Base-by-base conservation (phyloP, 768 basidiomycete species). In the Termitomyces sp. region DNA sequence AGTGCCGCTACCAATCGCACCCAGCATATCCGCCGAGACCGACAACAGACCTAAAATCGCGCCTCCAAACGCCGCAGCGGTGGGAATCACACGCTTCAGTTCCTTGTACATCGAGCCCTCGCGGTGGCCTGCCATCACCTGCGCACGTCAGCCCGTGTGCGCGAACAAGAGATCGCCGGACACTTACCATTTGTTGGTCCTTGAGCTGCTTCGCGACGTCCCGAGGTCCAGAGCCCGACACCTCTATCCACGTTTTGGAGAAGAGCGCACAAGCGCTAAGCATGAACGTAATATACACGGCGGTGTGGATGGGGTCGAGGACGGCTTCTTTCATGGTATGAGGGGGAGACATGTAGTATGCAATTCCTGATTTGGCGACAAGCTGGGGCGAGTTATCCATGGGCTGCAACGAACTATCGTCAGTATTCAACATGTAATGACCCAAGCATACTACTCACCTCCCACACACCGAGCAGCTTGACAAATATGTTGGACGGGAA, bases 91-190 rank as follows among this genome's bases (percentile, higher is more conserved):
- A 47, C 94, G 84, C 80, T 98, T 99, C 61, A 99, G 84, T 71
- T 98, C 97, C 79, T 98, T 99, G 82, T 98, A 99, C 92, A 98
- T 96, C 35, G 90, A 93, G 16, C 91, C 94, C 71, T 99, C 97
- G 66, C 95, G 89, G 73, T 98, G 95, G 59, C 93, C 86, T 3
- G 87, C 86, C 87, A 89, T 88, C 47, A 89, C 86, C 86, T 87
- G 53, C 23, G 10, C 4, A 23, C 16, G 26, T 53, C 38, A 38
- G 35, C 33, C 33, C 12, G 7, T 26, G 9, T 35, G 4, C 40
- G 18, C 40, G 4, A 20, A 28, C 10, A 2, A 5, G 26, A 20
- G 32, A 32, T 7, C 32, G 32, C 32, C 18, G 35, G 52, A 23
- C 43, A 67, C 74, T n/a, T 40, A 89, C 96, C 90, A 98, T 95